Evolutionary conservation across 208 protist species (phyloP), one percentile per base, ranked within the genome.

Genomic region (Wallacemonas rigidus): DNA sequence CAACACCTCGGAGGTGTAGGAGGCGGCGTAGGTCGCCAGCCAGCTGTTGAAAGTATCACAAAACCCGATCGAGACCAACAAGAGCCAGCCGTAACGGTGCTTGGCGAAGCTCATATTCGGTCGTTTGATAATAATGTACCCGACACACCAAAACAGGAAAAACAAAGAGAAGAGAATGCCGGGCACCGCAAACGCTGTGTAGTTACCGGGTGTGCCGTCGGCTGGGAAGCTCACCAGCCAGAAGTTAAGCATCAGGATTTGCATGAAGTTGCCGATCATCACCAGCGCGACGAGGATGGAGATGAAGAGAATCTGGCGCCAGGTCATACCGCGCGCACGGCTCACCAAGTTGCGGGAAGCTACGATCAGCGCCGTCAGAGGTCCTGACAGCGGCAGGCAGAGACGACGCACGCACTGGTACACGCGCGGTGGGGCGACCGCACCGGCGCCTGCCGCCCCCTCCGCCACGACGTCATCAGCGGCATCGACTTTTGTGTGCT

Each of bases 241-340:
- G 77, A 93, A 93, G 76, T 95, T 95, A 4, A 95, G 75, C 80
- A 90, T 89, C 62, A 95, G 80, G 17, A 95, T 91, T 69, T 95
- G 88, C 82, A 95, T 83, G 2, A 85, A 72, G 75, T 93, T 93
- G 38, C 90, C 90, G 0, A 78, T 71, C 71, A 83, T 90, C 26
- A 95, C 79, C n/a, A 91, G 63, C 39, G 76, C 14, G 26, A 95
- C 79, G 15, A 92, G 76, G 12, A 87, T 2, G 12, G 71, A 9
- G 12, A 89, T 76, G 69, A 82, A 92, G 45, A 85, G 12, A 26
- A 91, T 51, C n/a, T 81, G 79, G 58, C 72, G 70, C 56, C 62
- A 60, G 7, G 79, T 71, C 77, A 80, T 85, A 26, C 15, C 15
- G 11, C 69, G 65, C 50, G 90, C 40, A 15, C 76, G 72, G 14